These are phyloP conservation scores for Hibiscus tridactylites DNA, from an alignment of 345 rosid genomes.

Conservation along the genomic window DNA sequence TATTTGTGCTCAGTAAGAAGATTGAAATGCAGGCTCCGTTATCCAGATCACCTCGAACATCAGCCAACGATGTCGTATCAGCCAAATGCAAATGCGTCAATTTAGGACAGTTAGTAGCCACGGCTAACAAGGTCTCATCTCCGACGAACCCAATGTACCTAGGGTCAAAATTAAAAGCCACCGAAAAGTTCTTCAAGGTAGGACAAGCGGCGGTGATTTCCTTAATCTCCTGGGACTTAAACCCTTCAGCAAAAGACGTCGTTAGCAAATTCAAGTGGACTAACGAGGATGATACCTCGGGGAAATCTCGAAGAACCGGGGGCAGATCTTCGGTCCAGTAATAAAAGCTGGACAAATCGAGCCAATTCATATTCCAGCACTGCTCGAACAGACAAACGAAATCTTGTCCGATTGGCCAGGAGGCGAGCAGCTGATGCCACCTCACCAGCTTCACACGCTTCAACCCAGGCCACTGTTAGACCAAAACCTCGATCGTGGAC, in stretches of 20 bases:
- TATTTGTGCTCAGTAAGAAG: too few species aligned
- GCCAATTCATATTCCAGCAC: constrained; percentile 31
- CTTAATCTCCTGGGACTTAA: constrained; percentile 57
- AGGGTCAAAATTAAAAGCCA: constrained; percentile 74
- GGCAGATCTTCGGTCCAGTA: constrained; percentile 93
- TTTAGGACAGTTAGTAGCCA: constrained; percentile 53
- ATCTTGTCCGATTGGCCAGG: constrained; percentile 43
- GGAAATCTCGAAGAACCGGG: constrained; percentile 49
- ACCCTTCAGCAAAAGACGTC: constrained; percentile 60
- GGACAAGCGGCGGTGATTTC: constrained; percentile 54
- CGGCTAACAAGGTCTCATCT: constrained; percentile 58
- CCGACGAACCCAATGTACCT: constrained; percentile 65
- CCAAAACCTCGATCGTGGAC: constrained; percentile 36
- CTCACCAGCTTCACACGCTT: constrained; percentile 59
- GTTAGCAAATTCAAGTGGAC: constrained; percentile 57
- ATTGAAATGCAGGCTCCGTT: too few species aligned
- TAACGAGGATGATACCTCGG: constrained; percentile 37
- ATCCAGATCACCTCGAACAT: constrained; percentile 33
- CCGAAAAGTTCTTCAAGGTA: constrained; percentile 42
- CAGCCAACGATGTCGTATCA: constrained; percentile 44
- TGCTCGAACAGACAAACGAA: constrained; percentile 42
- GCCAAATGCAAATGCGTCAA: constrained; percentile 55
- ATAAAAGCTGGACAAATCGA: constrained; percentile 72
- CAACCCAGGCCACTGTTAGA: constrained; percentile 61
- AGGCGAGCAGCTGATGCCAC: constrained; percentile 68